Evolutionary conservation across 2,329 filamentous ascomycete genomes (phyloP).

Genomic region (Fusarium pseudoanthophilum): DNA sequence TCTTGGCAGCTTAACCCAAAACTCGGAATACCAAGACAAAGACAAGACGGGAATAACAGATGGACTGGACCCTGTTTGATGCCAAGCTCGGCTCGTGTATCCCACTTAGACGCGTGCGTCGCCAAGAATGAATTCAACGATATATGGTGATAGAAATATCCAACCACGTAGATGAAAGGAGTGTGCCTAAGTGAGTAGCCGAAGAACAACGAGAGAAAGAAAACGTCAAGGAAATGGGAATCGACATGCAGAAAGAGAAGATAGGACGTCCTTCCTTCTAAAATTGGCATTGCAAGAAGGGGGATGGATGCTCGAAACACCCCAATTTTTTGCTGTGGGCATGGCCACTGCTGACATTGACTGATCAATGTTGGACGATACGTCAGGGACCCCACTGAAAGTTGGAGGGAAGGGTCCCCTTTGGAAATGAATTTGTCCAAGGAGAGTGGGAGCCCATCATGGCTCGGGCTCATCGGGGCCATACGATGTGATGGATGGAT

Average conservation of each 20-base stretch:
- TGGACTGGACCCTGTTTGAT: constrained; percentile 2
- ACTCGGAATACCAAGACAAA: constrained; percentile 13
- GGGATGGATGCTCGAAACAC: constrained; percentile 9
- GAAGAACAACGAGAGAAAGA: constrained; percentile 1
- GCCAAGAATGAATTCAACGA: constrained; percentile 17
- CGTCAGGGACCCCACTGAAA: constrained; percentile 30
- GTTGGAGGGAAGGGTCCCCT: constrained; percentile 8
- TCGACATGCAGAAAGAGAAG: not conserved
- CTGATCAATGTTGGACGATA: constrained; percentile 8
- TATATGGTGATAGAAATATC: constrained; percentile 9
- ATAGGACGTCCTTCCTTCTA: not conserved
- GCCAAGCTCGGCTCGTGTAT: constrained; percentile 20
- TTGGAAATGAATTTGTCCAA: constrained; percentile 31
- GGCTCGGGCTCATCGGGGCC: not conserved
- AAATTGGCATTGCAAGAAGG: constrained; percentile 17
- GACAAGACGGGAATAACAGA: constrained; percentile 9
- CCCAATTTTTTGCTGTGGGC: constrained; percentile 17
- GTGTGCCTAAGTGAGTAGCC: not conserved
- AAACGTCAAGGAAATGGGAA: not conserved
- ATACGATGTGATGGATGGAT: not conserved
- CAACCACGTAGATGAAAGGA: constrained; percentile 12
- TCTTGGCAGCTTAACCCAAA: constrained; percentile 26
- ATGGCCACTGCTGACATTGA: constrained; percentile 13
- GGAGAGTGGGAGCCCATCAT: constrained; percentile 13
- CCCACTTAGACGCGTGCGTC: constrained; percentile 21